A percentile compares a stretch with the other conserved stretches of the same genome.
phyloP scores from a whole-genome alignment of 2,329 filamentous ascomycete species.

The Aspergillus sp. region DNA sequence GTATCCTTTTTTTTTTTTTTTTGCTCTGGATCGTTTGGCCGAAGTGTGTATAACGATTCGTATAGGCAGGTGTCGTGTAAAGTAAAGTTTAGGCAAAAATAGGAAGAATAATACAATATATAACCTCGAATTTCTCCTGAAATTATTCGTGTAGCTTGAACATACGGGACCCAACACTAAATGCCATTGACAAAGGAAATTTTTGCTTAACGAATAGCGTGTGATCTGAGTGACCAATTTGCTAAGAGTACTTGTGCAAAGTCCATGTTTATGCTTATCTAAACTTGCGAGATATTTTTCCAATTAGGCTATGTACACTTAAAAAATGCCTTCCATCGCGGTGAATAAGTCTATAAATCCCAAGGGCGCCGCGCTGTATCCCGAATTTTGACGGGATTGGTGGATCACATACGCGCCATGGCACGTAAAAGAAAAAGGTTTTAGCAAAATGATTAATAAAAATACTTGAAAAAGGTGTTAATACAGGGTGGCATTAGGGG shows the following conservation, averaged over 20 bases:
- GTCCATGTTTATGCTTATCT: neutral
- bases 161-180: neutral
- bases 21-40: neutral
- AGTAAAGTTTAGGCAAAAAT: neutral
- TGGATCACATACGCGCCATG: neutral
- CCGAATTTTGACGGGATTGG: neutral
- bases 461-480: conserved; percentile 9
- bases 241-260: neutral
- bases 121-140: neutral
- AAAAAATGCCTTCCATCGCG: neutral
- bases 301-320: conserved; percentile 9
- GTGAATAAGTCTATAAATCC: neutral
- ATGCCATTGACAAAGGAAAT: neutral
- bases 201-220: neutral
- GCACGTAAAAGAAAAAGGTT: conserved; percentile 9
- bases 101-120: neutral
- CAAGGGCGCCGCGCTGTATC: neutral
- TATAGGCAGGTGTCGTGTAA: neutral
- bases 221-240: neutral
- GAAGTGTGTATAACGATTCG: conserved; percentile 6
- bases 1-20: neutral
- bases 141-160: neutral
- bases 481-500: conserved; percentile 12
- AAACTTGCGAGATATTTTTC: neutral
- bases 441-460: conserved; percentile 10